These are phyloP conservation scores for Aureobasidium sp. DNA, from an alignment of 2,329 filamentous ascomycete species.

Conservation along the genomic window DNA sequence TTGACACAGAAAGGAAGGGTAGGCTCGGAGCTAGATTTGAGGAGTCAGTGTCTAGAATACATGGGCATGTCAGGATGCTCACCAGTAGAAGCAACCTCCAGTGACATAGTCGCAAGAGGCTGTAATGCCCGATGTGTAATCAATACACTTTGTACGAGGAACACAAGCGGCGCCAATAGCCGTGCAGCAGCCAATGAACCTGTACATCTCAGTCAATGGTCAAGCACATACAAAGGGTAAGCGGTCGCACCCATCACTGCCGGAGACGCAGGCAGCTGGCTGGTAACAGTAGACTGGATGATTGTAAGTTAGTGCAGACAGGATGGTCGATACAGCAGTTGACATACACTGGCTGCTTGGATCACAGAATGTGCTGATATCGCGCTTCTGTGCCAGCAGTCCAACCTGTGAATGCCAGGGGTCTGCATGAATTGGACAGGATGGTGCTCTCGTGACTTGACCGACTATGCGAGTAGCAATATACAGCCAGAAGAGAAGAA, in stretches of 20 bases:
- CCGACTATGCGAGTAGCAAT: neutral
- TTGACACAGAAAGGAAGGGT: neutral
- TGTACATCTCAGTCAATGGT: neutral
- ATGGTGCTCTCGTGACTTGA: neutral
- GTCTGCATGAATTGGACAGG: neutral
- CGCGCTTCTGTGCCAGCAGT: neutral
- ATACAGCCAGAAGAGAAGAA: neutral
- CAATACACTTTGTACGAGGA: constrained; percentile 19
- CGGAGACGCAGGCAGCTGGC: neutral
- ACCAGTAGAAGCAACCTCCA: constrained; percentile 21
- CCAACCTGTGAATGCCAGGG: neutral
- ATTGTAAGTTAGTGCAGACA: neutral
- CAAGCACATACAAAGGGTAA: neutral
- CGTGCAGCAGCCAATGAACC: constrained; percentile 20
- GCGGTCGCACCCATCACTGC: neutral
- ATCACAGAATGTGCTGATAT: neutral
- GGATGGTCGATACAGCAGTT: neutral
- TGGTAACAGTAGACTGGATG: neutral
- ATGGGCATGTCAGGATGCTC: neutral
- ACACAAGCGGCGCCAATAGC: constrained; percentile 16
- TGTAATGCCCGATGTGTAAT: constrained; percentile 13
- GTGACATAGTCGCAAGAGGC: constrained; percentile 18
- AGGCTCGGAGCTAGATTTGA: neutral
- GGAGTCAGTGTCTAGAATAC: neutral
- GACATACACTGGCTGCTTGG: neutral